These are phyloP conservation scores for Monilinia vaccinii-corymbosi DNA, from an alignment of 2,329 filamentous ascomycete genomes.

Conservation along the genomic window DNA sequence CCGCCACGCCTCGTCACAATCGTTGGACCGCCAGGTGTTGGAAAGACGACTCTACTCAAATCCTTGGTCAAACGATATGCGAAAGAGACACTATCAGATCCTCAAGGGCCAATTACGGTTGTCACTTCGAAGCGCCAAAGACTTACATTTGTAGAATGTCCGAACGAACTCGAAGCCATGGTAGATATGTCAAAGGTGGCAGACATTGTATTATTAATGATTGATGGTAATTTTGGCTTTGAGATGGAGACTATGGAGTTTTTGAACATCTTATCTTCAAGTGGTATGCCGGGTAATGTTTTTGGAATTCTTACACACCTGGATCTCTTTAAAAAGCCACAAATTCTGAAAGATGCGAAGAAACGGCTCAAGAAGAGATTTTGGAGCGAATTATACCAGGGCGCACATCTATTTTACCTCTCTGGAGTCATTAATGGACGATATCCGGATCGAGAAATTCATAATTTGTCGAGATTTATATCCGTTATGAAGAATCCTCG, in stretches of 20 bases:
- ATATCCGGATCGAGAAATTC: conserved; percentile 92
- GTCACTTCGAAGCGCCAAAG: conserved; percentile 94
- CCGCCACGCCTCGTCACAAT: conserved; percentile 89
- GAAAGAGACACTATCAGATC: conserved; percentile 86
- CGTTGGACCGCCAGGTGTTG: conserved; percentile 88
- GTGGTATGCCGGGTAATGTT: conserved; percentile 96
- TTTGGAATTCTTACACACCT: conserved; percentile 96
- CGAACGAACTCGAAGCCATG: conserved; percentile 94
- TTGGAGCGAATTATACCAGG: conserved; percentile 95
- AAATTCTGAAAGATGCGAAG: conserved; percentile 85
- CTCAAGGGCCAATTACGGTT: conserved; percentile 86
- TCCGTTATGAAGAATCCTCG: conserved; percentile 99
- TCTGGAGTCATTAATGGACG: conserved; percentile 94
- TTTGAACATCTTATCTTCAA: conserved; percentile 82
- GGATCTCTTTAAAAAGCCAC: conserved; percentile 90
- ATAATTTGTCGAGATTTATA: conserved; percentile 90
- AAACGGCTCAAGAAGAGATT: conserved; percentile 92
- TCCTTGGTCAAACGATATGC: conserved; percentile 89
- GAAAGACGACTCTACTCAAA: conserved; percentile 93
- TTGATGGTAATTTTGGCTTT: conserved; percentile 97
- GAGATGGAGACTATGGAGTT: conserved; percentile 99
- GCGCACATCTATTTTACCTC: conserved; percentile 93
- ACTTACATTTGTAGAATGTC: conserved; percentile 91
- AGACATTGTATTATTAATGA: conserved; percentile 95
- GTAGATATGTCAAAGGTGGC: conserved; percentile 96